A percentile compares a stretch with the other conserved stretches of the same genome.
phyloP scores from a whole-genome alignment of 164 flowering plant species.

The Cinnamomum chago region DNA sequence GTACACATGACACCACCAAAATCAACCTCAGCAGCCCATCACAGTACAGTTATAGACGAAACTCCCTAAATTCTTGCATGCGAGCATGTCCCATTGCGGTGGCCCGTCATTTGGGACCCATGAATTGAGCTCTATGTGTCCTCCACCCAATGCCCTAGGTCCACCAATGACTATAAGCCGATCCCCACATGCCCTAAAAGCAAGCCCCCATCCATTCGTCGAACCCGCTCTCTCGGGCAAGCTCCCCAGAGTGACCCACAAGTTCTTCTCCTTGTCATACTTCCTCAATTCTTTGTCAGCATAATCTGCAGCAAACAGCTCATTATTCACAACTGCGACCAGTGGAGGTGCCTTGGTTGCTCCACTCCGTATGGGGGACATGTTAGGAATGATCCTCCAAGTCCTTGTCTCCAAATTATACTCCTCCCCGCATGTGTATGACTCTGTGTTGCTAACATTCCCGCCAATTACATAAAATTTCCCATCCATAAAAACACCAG shows the following conservation, averaged over 20 bases:
- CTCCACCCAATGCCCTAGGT: slow-evolving; percentile 52
- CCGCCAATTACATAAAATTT: slow-evolving; percentile 96
- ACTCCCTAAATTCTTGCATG: slow-evolving; percentile 19
- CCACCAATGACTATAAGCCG: slow-evolving; percentile 85
- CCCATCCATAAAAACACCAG: slow-evolving; percentile 84
- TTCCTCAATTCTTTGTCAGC: slow-evolving; percentile 70
- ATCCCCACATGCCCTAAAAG: slow-evolving; percentile 89
- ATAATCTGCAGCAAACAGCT: slow-evolving; percentile 88
- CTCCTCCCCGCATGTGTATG: slow-evolving; percentile 82
- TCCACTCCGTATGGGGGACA: slow-evolving; percentile 63
- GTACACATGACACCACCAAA: slow-evolving; percentile 12
- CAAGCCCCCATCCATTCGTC: slow-evolving; percentile 94
- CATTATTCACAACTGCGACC: slow-evolving; percentile 81
- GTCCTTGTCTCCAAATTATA: slow-evolving; percentile 57
- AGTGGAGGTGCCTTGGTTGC: slow-evolving; percentile 77
- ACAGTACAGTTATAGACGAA: slow-evolving; percentile 38
- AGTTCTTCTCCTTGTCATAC: slow-evolving; percentile 48
- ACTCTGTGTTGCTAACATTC: slow-evolving; percentile 37
- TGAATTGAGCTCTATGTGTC: slow-evolving; percentile 69
- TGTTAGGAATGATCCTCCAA: slow-evolving; percentile 76
- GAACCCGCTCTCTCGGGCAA: slow-evolving; percentile 84
- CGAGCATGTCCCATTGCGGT: slow-evolving; percentile 73
- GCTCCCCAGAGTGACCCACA: slow-evolving; percentile 68
- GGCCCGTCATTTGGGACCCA: slow-evolving; percentile 86
- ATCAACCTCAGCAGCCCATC: slow-evolving; percentile 30